Evolutionary conservation across 2,329 filamentous ascomycete genomes (phyloP).

Genomic region (Metarhizium brunneum): DNA sequence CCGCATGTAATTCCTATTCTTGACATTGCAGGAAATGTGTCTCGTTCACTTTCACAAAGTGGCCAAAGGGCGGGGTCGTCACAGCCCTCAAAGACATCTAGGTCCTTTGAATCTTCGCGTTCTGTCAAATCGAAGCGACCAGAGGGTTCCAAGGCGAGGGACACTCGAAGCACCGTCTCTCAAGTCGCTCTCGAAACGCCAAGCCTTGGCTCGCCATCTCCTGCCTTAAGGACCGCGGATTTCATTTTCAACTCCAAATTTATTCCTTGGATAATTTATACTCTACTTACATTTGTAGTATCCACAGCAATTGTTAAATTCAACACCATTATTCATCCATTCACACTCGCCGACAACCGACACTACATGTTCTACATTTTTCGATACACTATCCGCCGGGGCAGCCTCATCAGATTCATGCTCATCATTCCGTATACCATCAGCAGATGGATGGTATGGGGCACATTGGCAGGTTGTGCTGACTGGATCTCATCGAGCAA

Average conservation of each 20-base stretch:
- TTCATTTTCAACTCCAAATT: constrained; percentile 21
- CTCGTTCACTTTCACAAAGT: background rate
- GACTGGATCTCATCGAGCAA: constrained; percentile 11
- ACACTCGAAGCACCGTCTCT: background rate
- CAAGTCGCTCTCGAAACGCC: background rate
- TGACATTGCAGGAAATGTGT: constrained; percentile 7
- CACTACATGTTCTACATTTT: constrained; percentile 98
- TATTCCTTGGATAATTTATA: constrained; percentile 24
- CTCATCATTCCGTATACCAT: constrained; percentile 62
- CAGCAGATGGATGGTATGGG: constrained; percentile 60
- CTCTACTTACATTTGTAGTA: constrained; percentile 23
- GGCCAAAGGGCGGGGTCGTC: background rate
- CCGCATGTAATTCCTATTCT: constrained; percentile 34
- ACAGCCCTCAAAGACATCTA: background rate
- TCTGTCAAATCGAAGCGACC: background rate
- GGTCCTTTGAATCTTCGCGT: background rate
- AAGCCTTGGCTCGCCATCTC: constrained; percentile 6
- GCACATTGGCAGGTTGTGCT: constrained; percentile 43
- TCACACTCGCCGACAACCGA: constrained; percentile 90
- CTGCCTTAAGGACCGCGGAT: constrained; percentile 2
- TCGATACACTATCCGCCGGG: constrained; percentile 64
- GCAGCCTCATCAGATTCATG: constrained; percentile 54
- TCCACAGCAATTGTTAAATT: constrained; percentile 50
- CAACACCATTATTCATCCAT: constrained; percentile 93
- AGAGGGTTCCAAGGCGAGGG: background rate